A percentile compares a stretch with the other conserved stretches of the same genome.
Conservation (phyloP, 1,284 basidiomycete genomes). For the Boletellus dicymbophilus region DNA sequence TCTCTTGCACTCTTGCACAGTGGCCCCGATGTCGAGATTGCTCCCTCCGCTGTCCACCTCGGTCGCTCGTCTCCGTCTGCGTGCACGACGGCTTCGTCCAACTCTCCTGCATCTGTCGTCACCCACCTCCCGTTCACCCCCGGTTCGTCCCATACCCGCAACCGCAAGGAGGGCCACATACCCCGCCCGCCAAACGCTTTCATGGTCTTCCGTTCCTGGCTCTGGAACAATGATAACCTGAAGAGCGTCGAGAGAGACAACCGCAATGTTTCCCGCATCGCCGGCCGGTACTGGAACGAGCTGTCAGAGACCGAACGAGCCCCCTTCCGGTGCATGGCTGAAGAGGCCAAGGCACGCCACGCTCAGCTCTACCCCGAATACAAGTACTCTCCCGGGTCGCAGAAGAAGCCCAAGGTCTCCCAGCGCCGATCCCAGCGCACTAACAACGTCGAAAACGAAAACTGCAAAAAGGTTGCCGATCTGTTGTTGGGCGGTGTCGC, state of each 20-base stretch:
- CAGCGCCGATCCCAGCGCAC: constrained; percentile 31
- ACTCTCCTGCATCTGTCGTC: constrained; percentile 13
- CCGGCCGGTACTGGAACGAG: constrained; percentile 44
- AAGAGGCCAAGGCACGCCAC: constrained; percentile 50
- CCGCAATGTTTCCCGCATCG: constrained; percentile 52
- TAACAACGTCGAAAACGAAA: constrained; percentile 34
- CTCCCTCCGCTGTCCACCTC: neutral
- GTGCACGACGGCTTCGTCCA: constrained; percentile 16
- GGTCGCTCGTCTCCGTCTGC: constrained; percentile 20
- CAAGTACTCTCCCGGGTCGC: constrained; percentile 49
- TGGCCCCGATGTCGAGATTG: constrained; percentile 12
- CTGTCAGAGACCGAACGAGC: constrained; percentile 36
- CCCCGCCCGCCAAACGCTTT: constrained; percentile 85
- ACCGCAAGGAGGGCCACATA: constrained; percentile 48
- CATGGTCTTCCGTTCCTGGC: constrained; percentile 78
- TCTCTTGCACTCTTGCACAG: constrained; percentile 11
- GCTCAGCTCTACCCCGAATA: constrained; percentile 54
- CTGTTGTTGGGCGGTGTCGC: constrained; percentile 43
- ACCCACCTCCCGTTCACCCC: constrained; percentile 33
- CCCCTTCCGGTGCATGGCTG: constrained; percentile 46
- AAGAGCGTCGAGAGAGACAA: constrained; percentile 47
- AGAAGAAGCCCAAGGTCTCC: constrained; percentile 25
- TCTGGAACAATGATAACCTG: constrained; percentile 53
- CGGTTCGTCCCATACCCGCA: constrained; percentile 43
- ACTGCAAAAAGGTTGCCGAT: constrained; percentile 45